Evolutionary conservation across 495 filamentous ascomycete genomes (phyloP), one percentile per base, ranked within the genome.

Genomic region (Astrothelium subdiscretum): DNA sequence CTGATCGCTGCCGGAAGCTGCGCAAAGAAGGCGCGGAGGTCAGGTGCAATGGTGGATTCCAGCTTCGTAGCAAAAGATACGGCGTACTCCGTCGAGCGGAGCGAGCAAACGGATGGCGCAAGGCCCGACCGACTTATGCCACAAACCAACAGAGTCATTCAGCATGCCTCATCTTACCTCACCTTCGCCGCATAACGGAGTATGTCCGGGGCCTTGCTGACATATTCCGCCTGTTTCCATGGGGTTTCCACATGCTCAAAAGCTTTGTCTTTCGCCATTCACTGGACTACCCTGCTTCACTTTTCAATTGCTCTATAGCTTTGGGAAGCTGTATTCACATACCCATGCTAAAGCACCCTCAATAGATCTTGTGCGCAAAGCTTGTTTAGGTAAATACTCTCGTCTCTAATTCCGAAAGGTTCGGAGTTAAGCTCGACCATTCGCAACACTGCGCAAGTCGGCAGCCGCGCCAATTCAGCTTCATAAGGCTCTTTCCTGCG

Each of bases 141-240:
- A 10, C 48, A 54, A 27, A 26, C 48, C 48, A 54, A 54, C 48
- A 54, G 48, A 27, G 22, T 54, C 29, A 20, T 26, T 11, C 48
- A 54, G 48, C 48, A 54, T 54, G 48, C 48, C 48, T 54, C 48
- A 54, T 54, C 48, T 54, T 54, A 54, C 48, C 35, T 54, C 48
- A 29, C 48, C 20, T n/a, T 29, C 20, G 48, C 48, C 24, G 22
- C 22, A 12, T 20, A n/a, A n/a, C n/a, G n/a, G n/a, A n/a, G n/a
- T 54, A 54, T 54, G 24, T 54, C 48, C 48, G 48, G 22, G 15
- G 24, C 48, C 48, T 54, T 54, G 48, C 48, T 54, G 48, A 54
- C 48, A 54, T 54, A 54, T 54, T 54, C n/a, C 24, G 48, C n/a
- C 48, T n/a, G 48, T 20, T 54, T 26, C 48, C 24, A 26, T 29